Conservation (phyloP, 495 filamentous ascomycete species). For the Hyaloscypha variabilis region DNA sequence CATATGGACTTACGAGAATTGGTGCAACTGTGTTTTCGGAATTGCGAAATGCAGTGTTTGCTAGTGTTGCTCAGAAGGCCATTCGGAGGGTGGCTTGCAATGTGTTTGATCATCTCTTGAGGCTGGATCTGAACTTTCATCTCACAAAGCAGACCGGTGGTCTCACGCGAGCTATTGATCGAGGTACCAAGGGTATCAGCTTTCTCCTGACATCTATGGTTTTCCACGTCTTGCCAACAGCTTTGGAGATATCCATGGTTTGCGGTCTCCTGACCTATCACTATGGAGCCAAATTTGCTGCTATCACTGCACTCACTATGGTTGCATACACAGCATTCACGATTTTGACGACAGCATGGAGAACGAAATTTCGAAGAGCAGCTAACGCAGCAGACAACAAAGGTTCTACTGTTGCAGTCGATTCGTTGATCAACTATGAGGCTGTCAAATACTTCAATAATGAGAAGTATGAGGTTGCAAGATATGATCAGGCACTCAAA, state of each 20-base stretch:
- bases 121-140: slow-evolving; percentile 91
- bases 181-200: slow-evolving; percentile 97
- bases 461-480: slow-evolving; percentile 86
- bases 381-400: slow-evolving; percentile 96
- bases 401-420: slow-evolving; percentile 92
- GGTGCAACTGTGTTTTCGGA: slow-evolving; percentile 88
- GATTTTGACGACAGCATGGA: slow-evolving; percentile 92
- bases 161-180: slow-evolving; percentile 90
- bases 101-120: slow-evolving; percentile 89
- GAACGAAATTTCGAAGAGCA: slow-evolving; percentile 92
- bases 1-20: slow-evolving; percentile 86
- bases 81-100: slow-evolving; percentile 88
- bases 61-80: slow-evolving; percentile 94
- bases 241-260: slow-evolving; percentile 91
- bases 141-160: slow-evolving; percentile 93
- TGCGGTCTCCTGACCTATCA: slow-evolving; percentile 94
- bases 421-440: slow-evolving; percentile 97
- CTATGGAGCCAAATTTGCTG: slow-evolving; percentile 88
- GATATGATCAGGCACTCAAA: slow-evolving; percentile 86
- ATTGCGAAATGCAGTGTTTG: slow-evolving; percentile 92
- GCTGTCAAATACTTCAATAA: slow-evolving; percentile 99
- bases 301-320: slow-evolving; percentile 91
- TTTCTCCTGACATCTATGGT: slow-evolving; percentile 98
- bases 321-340: slow-evolving; percentile 92
- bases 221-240: slow-evolving; percentile 94